A percentile compares a stretch with the other conserved stretches of the same genome.
phyloP scores from a whole-genome alignment of 768 basidiomycete species.

The Calocybe gangraenosa region DNA sequence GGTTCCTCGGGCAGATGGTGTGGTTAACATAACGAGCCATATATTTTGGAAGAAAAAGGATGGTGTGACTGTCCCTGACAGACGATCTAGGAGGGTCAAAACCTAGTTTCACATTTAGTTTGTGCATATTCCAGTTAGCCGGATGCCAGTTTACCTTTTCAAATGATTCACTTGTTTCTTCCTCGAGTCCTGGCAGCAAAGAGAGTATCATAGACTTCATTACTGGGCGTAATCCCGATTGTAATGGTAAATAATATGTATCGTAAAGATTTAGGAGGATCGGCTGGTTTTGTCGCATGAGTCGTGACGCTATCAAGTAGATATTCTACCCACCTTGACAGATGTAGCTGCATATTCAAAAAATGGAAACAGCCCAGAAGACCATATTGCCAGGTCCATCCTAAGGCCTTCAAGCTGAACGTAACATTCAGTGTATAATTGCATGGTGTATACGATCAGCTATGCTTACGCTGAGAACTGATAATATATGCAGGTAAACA shows the following conservation, averaged over 20 bases:
- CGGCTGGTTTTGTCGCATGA: slow-evolving; percentile 45
- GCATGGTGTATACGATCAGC: background rate
- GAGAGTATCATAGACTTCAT: slow-evolving; percentile 96
- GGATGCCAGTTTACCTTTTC: slow-evolving; percentile 61
- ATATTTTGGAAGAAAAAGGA: slow-evolving; percentile 95
- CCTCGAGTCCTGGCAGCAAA: slow-evolving; percentile 91
- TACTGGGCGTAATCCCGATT: slow-evolving; percentile 74
- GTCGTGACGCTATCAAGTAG: background rate
- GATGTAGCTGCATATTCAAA: slow-evolving; percentile 99
- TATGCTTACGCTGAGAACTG: slow-evolving; percentile 78
- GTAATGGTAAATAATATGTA: slow-evolving; percentile 85
- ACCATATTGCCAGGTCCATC: slow-evolving; percentile 89
- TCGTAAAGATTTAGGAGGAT: slow-evolving; percentile 89
- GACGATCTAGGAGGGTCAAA: slow-evolving; percentile 68
- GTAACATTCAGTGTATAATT: slow-evolving; percentile 4
- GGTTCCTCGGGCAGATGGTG: slow-evolving; percentile 78
- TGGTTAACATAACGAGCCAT: slow-evolving; percentile 91
- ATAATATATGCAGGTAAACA: slow-evolving; percentile 89
- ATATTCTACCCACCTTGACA: slow-evolving; percentile 63
- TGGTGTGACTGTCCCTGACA: slow-evolving; percentile 80
- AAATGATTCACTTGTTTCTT: slow-evolving; percentile 97
- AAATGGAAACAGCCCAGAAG: slow-evolving; percentile 95
- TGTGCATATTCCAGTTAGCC: slow-evolving; percentile 3
- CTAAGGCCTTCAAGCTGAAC: slow-evolving; percentile 79
- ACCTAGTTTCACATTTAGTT: slow-evolving; percentile 45